Evolutionary conservation across 139 green algal species (phyloP), one percentile per base, ranked within the genome.

Genomic region (Auxenochlorella protothecoides): DNA sequence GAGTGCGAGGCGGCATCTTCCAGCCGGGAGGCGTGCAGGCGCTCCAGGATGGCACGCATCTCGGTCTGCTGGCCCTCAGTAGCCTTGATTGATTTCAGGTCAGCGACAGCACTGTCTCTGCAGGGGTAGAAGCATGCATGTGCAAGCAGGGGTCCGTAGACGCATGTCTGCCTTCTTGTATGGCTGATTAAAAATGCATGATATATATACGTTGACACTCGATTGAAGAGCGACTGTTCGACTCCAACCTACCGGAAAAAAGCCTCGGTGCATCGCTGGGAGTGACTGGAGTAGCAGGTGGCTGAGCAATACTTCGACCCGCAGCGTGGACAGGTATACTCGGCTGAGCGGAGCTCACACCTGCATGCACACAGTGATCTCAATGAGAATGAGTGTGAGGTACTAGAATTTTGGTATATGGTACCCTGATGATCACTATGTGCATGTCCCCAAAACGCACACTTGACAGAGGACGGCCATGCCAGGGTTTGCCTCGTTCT

Each of bases 271-370:
- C 88, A 93, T 5, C 64, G 53, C 5, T 80, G 56, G 9, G 84
- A 75, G 74, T 93, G 88, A 54, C 81, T 54, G 59, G 86, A 85
- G 81, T 94, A 95, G 76, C 89, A 95, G 0, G 72, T 16, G 16
- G 92, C 72, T 3, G 78, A 90, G 79, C 89, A 95, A 74, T 95
- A 96, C 3, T 64, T 77, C 3, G 76, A 74, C 73, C 91, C 89
- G 79, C 89, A 95, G 61, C 84, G 76, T 0, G 89, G 89, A 74
- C 89, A 95, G 13, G 81, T 91, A 76, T 95, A 95, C 2, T 74
- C 69, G 2, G 86, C 69, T 44, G 79, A 77, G n/a, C 84, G 72
- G 54, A 72, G 70, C 3, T 69, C 66, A 75, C 88, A 93, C 63
- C 88, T 93, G 88, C 69, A 77, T 57, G 8, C 52, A 59, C 53